Base-by-base conservation (phyloP, 192 early-diverging fungal species). In the Backusella circina region DNA sequence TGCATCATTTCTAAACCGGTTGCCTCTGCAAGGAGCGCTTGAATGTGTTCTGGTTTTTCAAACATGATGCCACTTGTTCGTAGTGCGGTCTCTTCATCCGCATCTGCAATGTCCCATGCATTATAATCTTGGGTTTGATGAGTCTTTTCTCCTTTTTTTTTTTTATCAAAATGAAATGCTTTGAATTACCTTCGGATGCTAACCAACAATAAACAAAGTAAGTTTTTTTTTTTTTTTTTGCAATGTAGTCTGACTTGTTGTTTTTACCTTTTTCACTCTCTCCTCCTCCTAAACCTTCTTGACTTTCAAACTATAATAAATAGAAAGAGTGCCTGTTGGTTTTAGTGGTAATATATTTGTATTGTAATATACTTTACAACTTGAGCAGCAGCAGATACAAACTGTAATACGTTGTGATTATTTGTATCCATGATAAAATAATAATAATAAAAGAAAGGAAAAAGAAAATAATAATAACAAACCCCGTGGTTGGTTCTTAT, bases 371-470 rank as follows among this genome's bases (percentile, higher is more conserved):
- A 47, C 44, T 47, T 47, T 74, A 81, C 81, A 5, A 74, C 71
- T 76, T 76, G 70, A 5, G 78, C 81, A 65, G 81, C 81, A 12
- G 77, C 78, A 44, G 81, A 76, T 23, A 82, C 70, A 75, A 82
- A 76, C 65, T 82, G 81, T 33, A 82, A 51, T 38, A 82, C 73
- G n/a, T 71, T 72, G 51, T 82, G 81, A 64, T 79, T 75, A 10
- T 57, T 50, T 23, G 57, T 57, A 38, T 79, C 75, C 81, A 82
- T 82, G 23, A 15, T 67, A n/a, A 47, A 16, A 47, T n/a, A 47
- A 66, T 13, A 66, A 66, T n/a, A n/a, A 35, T n/a, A 67, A 5
- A 33, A 66, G 5, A 33, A 15, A 66, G 64, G 26, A 10, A 57
- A 26, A 12, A 26, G 9, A 26, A 23, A 57, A 57, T 1, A 50